A percentile compares a stretch with the other conserved stretches of the same genome.
Evolutionary conservation across 176 grass and related monocot genomes (phyloP).

Genomic region (Lolium multiflorum): DNA sequence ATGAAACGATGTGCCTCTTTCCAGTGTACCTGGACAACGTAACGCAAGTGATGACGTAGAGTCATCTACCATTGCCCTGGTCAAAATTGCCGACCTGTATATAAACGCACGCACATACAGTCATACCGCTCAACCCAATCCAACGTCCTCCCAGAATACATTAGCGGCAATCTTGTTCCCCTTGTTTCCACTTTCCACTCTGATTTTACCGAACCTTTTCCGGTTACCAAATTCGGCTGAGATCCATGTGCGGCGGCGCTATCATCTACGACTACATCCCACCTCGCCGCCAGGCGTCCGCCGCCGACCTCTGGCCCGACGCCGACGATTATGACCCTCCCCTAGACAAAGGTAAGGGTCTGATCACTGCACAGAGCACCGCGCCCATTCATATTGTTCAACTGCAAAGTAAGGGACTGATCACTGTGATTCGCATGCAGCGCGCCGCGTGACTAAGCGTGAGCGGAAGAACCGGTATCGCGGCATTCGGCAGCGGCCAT

Average conservation of each 20-base stretch:
- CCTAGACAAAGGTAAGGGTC: constrained; percentile 48
- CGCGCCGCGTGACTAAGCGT: constrained; percentile 46
- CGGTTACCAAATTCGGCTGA: neutral
- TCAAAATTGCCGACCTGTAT: constrained; percentile 7
- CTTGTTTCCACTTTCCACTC: neutral
- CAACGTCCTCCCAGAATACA: constrained; percentile 14
- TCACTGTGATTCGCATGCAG: neutral
- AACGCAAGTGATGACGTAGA: neutral
- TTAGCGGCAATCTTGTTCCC: neutral
- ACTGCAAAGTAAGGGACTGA: neutral
- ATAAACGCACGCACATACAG: neutral
- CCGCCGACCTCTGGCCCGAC: constrained; percentile 70
- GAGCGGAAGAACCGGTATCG: constrained; percentile 80
- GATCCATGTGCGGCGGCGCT: constrained; percentile 87
- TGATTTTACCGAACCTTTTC: neutral
- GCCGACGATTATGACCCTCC: constrained; percentile 16
- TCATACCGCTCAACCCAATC: constrained; percentile 2
- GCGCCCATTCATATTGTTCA: too few relatives aligned
- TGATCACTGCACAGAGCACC: neutral
- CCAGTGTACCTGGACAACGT: neutral
- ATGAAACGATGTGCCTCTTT: constrained; percentile 2
- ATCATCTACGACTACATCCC: constrained; percentile 93
- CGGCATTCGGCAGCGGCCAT: constrained; percentile 84
- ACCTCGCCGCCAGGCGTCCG: constrained; percentile 16
- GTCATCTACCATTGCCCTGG: neutral